Base-by-base conservation (phyloP, 495 filamentous ascomycete genomes). In the Choiromyces venosus region DNA sequence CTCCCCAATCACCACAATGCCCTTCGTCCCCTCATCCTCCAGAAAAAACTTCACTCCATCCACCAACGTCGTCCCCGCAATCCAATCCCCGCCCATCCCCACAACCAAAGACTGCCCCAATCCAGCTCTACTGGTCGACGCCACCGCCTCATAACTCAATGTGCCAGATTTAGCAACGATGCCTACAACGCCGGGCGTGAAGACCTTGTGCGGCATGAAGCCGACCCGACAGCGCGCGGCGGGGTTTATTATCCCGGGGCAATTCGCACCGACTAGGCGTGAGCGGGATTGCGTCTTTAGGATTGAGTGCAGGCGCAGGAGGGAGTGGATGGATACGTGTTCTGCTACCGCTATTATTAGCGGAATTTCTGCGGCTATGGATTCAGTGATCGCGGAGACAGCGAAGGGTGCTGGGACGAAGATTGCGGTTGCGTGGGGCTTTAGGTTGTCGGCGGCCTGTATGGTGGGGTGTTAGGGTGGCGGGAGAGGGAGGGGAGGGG, bases 91-190 rank as follows among this genome's bases (percentile, higher is more conserved):
- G 4, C 93, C 93, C 85, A 97, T 91, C 25, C 93, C 93, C 65
- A 97, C 92, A 70, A 91, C 93, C 16, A 94, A 84, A 80, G 90
- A 94, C 82, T 97, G 93, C 0, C 93, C 93, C 19, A 97, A 84
- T 6, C 93, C 93, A 52, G 90, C 90, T 79, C 91, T 85, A 0
- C 92, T 93, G 3, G 92, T 90, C 2, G 92, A 92, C 7, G 91
- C 94, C 10, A 94, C 92, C 29, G 93, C 89, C 82, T 96, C 93
- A 76, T 97, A 97, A 70, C 90, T 93, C 39, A 97, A 82, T 1
- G 93, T 97, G 0, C 93, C 93, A 1, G 93, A 96, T 81, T 94
- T 96, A 19, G 93, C 91, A 10, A 93, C 86, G 68, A 97, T 94
- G 0, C 91, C 93, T 64, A 97, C 85, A 69, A 87, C 85, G 0